These are phyloP conservation scores for Coemansia sp. DNA, from an alignment of 192 early-diverging fungal genomes.

Conservation along the genomic window DNA sequence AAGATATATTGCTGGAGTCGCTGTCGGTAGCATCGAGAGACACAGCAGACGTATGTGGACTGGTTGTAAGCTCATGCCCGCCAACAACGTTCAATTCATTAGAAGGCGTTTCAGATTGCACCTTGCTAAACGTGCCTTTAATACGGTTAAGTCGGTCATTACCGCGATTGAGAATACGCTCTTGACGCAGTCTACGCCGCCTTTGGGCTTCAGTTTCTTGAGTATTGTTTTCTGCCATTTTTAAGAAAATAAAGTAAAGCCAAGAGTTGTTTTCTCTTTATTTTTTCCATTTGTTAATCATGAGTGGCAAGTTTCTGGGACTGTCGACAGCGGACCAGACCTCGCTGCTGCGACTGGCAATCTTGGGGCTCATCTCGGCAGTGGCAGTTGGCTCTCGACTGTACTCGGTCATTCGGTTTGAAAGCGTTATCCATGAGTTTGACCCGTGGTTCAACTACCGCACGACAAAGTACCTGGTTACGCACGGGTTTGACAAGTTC, in stretches of 20 bases:
- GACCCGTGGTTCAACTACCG: constrained; percentile 99
- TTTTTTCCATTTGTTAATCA: neutral
- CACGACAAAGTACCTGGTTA: constrained; percentile 86
- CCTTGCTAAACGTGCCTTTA: constrained; percentile 34
- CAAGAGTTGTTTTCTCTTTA: neutral
- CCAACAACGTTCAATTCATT: constrained; percentile 33
- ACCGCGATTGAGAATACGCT: constrained; percentile 49
- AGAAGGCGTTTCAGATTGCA: constrained; percentile 26
- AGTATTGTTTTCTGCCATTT: neutral
- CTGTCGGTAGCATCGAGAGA: constrained; percentile 11
- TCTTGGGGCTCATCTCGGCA: constrained; percentile 83
- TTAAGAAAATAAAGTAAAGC: no score
- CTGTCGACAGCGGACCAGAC: constrained; percentile 48
- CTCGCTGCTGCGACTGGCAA: constrained; percentile 75
- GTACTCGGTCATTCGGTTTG: constrained; percentile 97
- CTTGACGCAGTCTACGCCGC: constrained; percentile 41
- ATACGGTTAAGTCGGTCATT: constrained; percentile 44
- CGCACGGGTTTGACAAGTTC: constrained; percentile 95
- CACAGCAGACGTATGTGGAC: constrained; percentile 16
- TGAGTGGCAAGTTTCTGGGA: constrained; percentile 47
- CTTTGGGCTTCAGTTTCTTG: constrained; percentile 38
- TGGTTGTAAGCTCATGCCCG: constrained; percentile 34
- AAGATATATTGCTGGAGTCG: constrained; percentile 1
- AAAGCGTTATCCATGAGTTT: constrained; percentile 99
- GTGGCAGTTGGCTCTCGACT: constrained; percentile 88